phyloP scores from a whole-genome alignment of 208 protist genomes.

The Acanthamoeba lenticulata region DNA sequence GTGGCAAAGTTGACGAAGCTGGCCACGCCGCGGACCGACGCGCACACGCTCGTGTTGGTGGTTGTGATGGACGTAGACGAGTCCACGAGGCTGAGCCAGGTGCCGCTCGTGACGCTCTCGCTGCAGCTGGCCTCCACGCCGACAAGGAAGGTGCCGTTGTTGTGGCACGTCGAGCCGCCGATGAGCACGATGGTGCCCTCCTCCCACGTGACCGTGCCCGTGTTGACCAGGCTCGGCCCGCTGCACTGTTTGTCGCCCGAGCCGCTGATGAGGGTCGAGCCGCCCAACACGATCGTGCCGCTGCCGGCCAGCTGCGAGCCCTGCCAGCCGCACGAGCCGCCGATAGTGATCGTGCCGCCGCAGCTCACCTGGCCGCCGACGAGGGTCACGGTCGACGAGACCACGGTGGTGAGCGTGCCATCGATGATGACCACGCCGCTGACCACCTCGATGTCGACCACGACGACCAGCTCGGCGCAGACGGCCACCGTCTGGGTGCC shows the following conservation, averaged over 20 bases:
- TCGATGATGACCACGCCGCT: conserved; percentile 37
- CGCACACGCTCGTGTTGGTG: background rate
- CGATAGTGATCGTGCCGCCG: conserved; percentile 28
- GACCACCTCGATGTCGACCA: background rate
- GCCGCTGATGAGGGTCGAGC: conserved; percentile 32
- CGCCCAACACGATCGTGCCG: background rate
- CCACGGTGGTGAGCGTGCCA: background rate
- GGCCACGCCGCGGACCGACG: background rate
- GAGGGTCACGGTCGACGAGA: background rate
- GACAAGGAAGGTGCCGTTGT: conserved; percentile 57
- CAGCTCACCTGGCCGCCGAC: background rate
- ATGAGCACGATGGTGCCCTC: conserved; percentile 43
- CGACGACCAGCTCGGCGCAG: conserved; percentile 17
- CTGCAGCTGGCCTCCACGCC: conserved; percentile 19
- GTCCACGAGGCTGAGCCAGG: background rate
- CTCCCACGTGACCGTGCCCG: background rate
- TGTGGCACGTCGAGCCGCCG: conserved; percentile 39
- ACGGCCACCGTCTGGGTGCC: background rate
- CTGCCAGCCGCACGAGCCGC: conserved; percentile 47
- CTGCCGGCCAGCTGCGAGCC: background rate
- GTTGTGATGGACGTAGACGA: background rate
- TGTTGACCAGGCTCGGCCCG: conserved; percentile 1
- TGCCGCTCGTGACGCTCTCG: background rate
- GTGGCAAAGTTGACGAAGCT: conserved; percentile 38
- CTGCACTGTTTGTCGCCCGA: background rate